Evolutionary conservation across 345 rosid genomes (phyloP), one percentile per base, ranked within the genome.

Genomic region (Punica granatum): DNA sequence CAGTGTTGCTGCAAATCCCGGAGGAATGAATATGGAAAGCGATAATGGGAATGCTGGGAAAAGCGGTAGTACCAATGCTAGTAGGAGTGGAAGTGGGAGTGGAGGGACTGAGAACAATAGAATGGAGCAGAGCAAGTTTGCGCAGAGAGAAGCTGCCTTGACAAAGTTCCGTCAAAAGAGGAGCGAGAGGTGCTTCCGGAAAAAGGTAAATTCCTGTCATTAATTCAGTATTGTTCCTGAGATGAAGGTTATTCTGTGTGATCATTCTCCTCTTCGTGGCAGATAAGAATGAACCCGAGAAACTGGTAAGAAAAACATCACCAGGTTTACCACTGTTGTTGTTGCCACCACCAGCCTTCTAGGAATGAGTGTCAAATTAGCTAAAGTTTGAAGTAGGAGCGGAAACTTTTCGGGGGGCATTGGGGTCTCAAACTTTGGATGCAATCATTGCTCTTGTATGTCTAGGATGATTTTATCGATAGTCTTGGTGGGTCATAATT

Each of bases 181-280:
- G 43, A 92, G 86, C 78, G 93, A 92, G 64, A 71, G 90, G 77
- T 86, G 93, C 77, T 92, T 84, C 66, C 88, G 85, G 65, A 89
- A 89, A 72, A 80, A 76, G 90, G 93, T 88, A 86, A 73, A 37
- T 11, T 14, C 66, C 66, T 14, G 26, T 7, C 8, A 61, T 36
- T 61, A 36, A 5, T 18, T 35, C 0, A 14, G 16, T 61, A 16
- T 18, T 28, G 1, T 34, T 33, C 42, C 16, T 12, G 3, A 21
- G 12, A 2, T 19, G 10, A 35, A 63, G 44, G 23, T 21, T 11
- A 35, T 8, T 1, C 46, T 21, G 6, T 11, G 25, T 13, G 32
- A 30, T 56, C 21, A 3, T 56, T 30, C 2, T 51, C n/a, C n/a
- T n/a, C n/a, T n/a, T n/a, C n/a, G n/a, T n/a, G n/a, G n/a, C n/a